These are phyloP conservation scores for Saitozyma sp. DNA, from an alignment of 768 basidiomycete species.

Conservation along the genomic window DNA sequence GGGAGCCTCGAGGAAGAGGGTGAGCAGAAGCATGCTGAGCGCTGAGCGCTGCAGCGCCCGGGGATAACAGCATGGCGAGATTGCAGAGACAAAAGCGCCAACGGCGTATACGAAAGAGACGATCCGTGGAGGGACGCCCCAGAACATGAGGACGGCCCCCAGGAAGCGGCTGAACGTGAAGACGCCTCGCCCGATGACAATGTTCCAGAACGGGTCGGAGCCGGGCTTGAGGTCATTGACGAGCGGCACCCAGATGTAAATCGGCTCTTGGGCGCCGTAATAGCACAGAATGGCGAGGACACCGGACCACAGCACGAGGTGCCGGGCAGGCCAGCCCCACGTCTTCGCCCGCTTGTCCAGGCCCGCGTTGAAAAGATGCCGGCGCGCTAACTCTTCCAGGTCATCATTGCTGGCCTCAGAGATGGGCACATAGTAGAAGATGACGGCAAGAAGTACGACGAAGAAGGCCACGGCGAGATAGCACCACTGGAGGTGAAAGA, in stretches of 20 bases:
- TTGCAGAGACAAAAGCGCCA: constrained; percentile 27
- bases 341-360: constrained; percentile 10
- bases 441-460: constrained; percentile 35
- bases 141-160: constrained; percentile 25
- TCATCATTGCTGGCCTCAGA: constrained; percentile 38
- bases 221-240: constrained; percentile 16
- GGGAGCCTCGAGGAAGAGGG: constrained; percentile 38
- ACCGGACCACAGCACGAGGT: constrained; percentile 15
- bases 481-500: constrained; percentile 46
- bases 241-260: constrained; percentile 22
- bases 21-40: constrained; percentile 26
- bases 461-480: constrained; percentile 44
- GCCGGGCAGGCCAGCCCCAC: constrained; percentile 9
- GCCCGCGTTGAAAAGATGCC: constrained; percentile 18
- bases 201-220: constrained; percentile 18
- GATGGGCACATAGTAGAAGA: constrained; percentile 44
- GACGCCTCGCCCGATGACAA: constrained; percentile 24
- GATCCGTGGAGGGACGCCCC: constrained; percentile 36
- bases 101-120: constrained; percentile 23
- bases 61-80: constrained; percentile 24
- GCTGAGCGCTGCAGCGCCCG: constrained; percentile 12
- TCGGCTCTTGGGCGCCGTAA: constrained; percentile 35
- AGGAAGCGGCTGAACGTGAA: constrained; percentile 38
- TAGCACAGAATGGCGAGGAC: constrained; percentile 36
- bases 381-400: constrained; percentile 23